phyloP scores from a whole-genome alignment of 1,284 basidiomycete species.

The Lignosus rhinocerotis region DNA sequence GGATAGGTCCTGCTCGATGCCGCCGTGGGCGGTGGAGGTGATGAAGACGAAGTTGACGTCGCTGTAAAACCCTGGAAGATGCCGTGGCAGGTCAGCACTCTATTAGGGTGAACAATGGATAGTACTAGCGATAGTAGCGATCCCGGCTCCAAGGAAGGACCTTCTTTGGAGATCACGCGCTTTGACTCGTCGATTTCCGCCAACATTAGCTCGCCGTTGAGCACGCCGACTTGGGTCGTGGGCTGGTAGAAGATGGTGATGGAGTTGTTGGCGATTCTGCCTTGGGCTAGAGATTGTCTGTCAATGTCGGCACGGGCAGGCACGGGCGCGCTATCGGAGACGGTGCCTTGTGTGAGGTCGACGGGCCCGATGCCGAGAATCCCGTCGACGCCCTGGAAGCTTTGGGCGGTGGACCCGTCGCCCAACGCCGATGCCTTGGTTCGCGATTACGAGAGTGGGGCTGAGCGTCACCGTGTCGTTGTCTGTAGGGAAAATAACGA shows the following conservation, averaged over 20 bases:
- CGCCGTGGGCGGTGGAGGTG: slow-evolving; percentile 54
- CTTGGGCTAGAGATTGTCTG: slow-evolving; percentile 41
- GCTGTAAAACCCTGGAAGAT: slow-evolving; percentile 12
- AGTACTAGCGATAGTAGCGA: too few relatives aligned
- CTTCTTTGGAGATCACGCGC: slow-evolving; percentile 20
- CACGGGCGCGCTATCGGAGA: neutral
- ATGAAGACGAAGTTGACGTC: slow-evolving; percentile 51
- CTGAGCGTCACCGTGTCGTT: slow-evolving; percentile 49
- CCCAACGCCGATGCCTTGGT: slow-evolving; percentile 59
- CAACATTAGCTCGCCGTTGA: slow-evolving; percentile 53
- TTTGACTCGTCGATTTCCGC: slow-evolving; percentile 45
- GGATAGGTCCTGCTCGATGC: slow-evolving; percentile 50
- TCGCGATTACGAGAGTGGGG: slow-evolving; percentile 41
- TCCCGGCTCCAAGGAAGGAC: too few relatives aligned
- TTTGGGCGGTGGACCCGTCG: slow-evolving; percentile 38
- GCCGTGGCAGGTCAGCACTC: too few relatives aligned
- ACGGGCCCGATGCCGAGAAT: slow-evolving; percentile 57
- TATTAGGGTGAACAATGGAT: too few relatives aligned
- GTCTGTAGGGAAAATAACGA: slow-evolving; percentile 29
- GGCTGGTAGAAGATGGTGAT: slow-evolving; percentile 56
- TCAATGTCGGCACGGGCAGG: slow-evolving; percentile 37
- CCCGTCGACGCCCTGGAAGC: slow-evolving; percentile 50
- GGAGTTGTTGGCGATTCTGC: slow-evolving; percentile 42
- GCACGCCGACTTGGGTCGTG: slow-evolving; percentile 33
- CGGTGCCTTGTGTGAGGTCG: neutral